phyloP scores from a whole-genome alignment of 352 stramenopile species.

The Halophytophthora polymorphica region DNA sequence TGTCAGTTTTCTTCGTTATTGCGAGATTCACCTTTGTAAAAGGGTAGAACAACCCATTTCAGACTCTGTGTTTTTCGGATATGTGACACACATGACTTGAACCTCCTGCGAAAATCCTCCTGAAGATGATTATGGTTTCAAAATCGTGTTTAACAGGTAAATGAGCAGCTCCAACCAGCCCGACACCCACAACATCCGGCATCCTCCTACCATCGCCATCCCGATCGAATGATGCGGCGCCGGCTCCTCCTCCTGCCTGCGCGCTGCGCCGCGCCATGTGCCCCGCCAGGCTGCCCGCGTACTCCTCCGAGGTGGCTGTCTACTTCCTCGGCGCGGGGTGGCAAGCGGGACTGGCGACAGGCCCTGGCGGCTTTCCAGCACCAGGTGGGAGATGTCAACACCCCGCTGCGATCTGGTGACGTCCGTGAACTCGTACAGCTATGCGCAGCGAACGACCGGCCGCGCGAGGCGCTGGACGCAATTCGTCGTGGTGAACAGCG shows the following conservation, averaged over 20 bases:
- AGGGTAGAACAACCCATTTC: too few relatives aligned
- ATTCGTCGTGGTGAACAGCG: constrained; percentile 35
- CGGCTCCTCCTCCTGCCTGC: constrained; percentile 3
- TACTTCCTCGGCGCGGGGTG: background rate
- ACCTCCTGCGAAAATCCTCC: too few relatives aligned
- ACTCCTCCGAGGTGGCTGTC: background rate
- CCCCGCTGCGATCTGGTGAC: constrained; percentile 14
- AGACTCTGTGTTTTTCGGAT: too few relatives aligned
- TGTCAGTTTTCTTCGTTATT: too few relatives aligned
- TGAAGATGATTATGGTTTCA: too few relatives aligned
- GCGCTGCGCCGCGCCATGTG: background rate
- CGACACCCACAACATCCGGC: constrained; percentile 13
- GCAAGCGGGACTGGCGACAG: constrained; percentile 36
- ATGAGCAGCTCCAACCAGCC: too few relatives aligned
- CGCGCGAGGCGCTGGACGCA: constrained; percentile 51
- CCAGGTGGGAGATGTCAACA: constrained; percentile 16
- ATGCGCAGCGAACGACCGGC: constrained; percentile 41
- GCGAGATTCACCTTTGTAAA: too few relatives aligned
- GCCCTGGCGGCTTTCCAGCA: constrained; percentile 48
- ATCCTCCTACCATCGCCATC: constrained; percentile 11
- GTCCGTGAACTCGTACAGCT: constrained; percentile 31
- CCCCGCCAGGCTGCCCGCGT: constrained; percentile 5
- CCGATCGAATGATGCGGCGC: constrained; percentile 12
- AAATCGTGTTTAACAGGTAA: too few relatives aligned
- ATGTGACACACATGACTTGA: too few relatives aligned